A percentile compares a stretch with the other conserved stretches of the same genome.
Conservation (phyloP, 2,329 filamentous ascomycete species). For the Plectosphaerella cucumerina region DNA sequence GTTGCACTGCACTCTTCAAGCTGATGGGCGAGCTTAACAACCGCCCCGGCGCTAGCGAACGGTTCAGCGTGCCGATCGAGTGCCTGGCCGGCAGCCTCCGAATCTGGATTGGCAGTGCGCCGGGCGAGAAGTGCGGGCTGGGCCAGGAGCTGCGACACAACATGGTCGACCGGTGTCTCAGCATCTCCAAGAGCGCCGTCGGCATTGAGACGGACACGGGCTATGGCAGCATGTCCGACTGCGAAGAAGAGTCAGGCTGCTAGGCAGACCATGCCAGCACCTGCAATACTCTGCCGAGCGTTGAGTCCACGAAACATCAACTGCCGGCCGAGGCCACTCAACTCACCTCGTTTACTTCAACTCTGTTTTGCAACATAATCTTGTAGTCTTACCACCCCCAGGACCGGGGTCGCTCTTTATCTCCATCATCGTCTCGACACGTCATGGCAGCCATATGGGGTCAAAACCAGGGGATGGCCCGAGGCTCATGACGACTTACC, state of each 20-base stretch:
- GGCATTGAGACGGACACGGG: slow-evolving; percentile 59
- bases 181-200: slow-evolving; percentile 51
- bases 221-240: slow-evolving; percentile 54
- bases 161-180: slow-evolving; percentile 52
- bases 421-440: not conserved
- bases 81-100: slow-evolving; percentile 52
- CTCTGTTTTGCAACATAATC: not conserved
- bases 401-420: not conserved
- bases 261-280: not conserved
- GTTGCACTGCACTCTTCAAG: slow-evolving; percentile 55
- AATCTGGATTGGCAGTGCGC: slow-evolving; percentile 54
- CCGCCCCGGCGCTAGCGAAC: slow-evolving; percentile 42
- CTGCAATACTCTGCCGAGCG: not conserved
- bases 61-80: slow-evolving; percentile 47
- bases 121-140: slow-evolving; percentile 49
- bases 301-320: no score
- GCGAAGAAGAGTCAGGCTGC: slow-evolving; percentile 27
- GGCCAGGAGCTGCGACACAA: slow-evolving; percentile 44
- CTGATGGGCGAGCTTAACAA: slow-evolving; percentile 50
- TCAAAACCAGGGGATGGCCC: no score
- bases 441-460: no score
- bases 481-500: not conserved
- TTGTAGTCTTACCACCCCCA: not conserved
- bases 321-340: no score
- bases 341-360: not conserved